Evolutionary conservation across 306 rosid genomes (phyloP).

Genomic region (Mimosa bimucronata): DNA sequence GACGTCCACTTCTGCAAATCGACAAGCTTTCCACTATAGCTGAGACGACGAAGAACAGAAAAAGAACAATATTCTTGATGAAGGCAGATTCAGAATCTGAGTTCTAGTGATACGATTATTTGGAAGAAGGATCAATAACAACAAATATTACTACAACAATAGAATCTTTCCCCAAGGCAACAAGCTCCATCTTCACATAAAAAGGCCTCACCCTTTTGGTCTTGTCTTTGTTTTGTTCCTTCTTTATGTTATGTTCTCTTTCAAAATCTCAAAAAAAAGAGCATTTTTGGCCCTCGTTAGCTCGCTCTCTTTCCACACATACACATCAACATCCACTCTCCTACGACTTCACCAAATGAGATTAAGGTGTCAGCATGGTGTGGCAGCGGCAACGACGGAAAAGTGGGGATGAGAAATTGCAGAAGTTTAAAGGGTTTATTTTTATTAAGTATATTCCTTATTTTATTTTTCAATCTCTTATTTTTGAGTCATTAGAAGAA

Average conservation of each 20-base stretch:
- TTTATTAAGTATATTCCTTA: too few species aligned
- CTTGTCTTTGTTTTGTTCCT: constrained; percentile 25
- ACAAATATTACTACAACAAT: not conserved
- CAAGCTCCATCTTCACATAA: constrained; percentile 34
- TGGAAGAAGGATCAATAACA: not conserved
- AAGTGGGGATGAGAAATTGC: too few species aligned
- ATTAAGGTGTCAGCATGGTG: too few species aligned
- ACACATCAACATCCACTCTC: not conserved
- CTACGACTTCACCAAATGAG: too few species aligned
- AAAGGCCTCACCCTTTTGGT: constrained; percentile 29
- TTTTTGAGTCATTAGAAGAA: too few species aligned
- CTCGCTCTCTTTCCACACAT: not conserved
- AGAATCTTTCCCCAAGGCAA: constrained; percentile 18
- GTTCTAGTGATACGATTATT: constrained; percentile 13
- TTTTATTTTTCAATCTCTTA: too few species aligned
- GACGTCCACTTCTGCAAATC: too few species aligned
- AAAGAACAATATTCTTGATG: too few species aligned
- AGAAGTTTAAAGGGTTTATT: too few species aligned
- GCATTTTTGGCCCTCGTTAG: not conserved
- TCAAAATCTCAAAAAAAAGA: constrained; percentile 50
- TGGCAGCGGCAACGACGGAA: too few species aligned
- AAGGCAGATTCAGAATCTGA: constrained; percentile 35
- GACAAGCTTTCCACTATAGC: too few species aligned
- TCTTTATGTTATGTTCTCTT: constrained; percentile 31
- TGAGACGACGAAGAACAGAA: too few species aligned